Evolutionary conservation across 192 early-diverging fungal genomes (phyloP).

Genomic region (Umbelopsis sp.): DNA sequence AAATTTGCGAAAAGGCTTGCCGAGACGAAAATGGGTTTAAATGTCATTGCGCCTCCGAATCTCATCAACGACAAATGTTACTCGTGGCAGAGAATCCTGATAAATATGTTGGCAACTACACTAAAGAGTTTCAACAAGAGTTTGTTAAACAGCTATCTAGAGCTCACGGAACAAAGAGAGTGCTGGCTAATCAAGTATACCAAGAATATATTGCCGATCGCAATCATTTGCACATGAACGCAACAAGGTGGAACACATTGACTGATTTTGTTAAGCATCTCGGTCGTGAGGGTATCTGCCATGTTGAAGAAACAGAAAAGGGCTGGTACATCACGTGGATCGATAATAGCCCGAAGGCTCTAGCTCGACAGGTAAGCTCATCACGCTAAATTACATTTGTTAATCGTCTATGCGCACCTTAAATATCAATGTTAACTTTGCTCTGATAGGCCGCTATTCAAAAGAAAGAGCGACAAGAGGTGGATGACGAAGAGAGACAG

Average conservation of each 20-base stretch:
- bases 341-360: conserved; percentile 85
- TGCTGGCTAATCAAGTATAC: conserved; percentile 94
- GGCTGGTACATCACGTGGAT: conserved; percentile 93
- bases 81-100: conserved; percentile 83
- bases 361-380: conserved; percentile 69
- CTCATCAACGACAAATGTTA: conserved; percentile 89
- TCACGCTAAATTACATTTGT: neutral
- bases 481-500: conserved; percentile 88
- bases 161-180: conserved; percentile 79
- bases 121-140: conserved; percentile 79
- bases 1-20: conserved; percentile 90
- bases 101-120: conserved; percentile 76
- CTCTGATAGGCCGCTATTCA: conserved; percentile 64
- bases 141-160: conserved; percentile 85
- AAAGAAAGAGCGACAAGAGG: conserved; percentile 80
- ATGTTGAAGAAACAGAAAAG: conserved; percentile 89
- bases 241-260: conserved; percentile 90
- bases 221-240: conserved; percentile 95
- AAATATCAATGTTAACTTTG: neutral
- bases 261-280: conserved; percentile 87
- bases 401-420: neutral
- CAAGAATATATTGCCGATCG: conserved; percentile 94
- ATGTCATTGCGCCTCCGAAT: conserved; percentile 87
- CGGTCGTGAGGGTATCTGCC: conserved; percentile 79
- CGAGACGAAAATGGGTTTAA: conserved; percentile 97